Conservation (phyloP, 2,329 filamentous ascomycete genomes). For the Curvularia sp. region DNA sequence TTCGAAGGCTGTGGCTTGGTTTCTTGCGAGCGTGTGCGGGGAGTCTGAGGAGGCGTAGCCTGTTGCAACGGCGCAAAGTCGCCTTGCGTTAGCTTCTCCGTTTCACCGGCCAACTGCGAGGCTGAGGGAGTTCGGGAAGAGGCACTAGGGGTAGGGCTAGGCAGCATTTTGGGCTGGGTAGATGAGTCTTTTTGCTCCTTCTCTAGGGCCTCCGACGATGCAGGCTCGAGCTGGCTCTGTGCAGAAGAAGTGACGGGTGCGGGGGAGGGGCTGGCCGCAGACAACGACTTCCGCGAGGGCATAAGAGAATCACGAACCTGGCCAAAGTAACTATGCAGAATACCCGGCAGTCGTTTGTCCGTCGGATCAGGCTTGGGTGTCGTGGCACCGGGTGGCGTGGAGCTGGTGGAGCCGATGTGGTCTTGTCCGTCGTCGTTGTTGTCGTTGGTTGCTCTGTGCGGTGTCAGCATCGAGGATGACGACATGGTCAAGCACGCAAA, state of each 20-base stretch:
- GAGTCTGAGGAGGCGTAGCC: constrained; percentile 91
- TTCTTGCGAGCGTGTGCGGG: constrained; percentile 80
- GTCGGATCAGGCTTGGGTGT: constrained; percentile 92
- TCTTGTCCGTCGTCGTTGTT: constrained; percentile 76
- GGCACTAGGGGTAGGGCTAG: constrained; percentile 58
- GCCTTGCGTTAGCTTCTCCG: constrained; percentile 89
- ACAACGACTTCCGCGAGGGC: constrained; percentile 50
- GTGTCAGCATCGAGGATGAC: constrained; percentile 45
- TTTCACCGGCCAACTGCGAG: constrained; percentile 71
- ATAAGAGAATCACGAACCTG: constrained; percentile 89
- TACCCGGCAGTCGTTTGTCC: constrained; percentile 94
- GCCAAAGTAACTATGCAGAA: constrained; percentile 94
- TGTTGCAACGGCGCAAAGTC: constrained; percentile 68
- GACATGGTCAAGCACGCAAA: constrained; percentile 32
- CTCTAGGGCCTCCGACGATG: constrained; percentile 29
- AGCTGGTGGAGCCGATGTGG: constrained; percentile 79
- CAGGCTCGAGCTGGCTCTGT: constrained; percentile 15
- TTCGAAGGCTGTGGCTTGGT: constrained; percentile 53
- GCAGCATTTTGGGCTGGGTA: constrained; percentile 61
- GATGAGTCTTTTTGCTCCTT: constrained; percentile 32
- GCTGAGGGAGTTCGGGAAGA: constrained; percentile 57
- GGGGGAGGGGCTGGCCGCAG: constrained; percentile 49
- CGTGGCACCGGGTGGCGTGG: constrained; percentile 87
- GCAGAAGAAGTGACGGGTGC: constrained; percentile 39
- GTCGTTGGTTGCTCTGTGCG: constrained; percentile 63